A percentile compares a stretch with the other conserved stretches of the same genome.
Evolutionary conservation across 495 filamentous ascomycete species (phyloP).

Genomic region (Penicillium crystallinum): DNA sequence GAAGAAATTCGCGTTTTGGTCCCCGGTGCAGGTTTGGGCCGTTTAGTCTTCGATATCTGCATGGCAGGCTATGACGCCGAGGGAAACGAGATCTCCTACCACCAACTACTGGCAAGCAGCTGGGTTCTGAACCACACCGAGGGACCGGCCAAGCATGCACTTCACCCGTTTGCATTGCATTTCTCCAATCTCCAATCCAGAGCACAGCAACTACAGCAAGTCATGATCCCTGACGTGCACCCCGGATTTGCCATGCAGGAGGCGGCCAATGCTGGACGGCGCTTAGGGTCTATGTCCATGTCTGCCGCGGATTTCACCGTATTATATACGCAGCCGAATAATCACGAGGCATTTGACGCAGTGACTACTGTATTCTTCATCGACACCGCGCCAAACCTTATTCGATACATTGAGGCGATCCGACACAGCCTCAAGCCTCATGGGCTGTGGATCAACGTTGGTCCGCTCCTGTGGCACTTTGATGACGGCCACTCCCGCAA

Average conservation of each 20-base stretch:
- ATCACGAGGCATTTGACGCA: conserved; percentile 64
- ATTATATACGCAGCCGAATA: conserved; percentile 57
- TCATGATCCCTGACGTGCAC: conserved; percentile 73
- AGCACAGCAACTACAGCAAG: conserved; percentile 62
- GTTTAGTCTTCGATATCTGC: conserved; percentile 82
- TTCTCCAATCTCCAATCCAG: conserved; percentile 75
- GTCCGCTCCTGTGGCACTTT: conserved; percentile 89
- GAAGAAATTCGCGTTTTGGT: conserved; percentile 64
- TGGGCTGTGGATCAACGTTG: conserved; percentile 84
- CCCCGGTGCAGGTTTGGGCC: conserved; percentile 83
- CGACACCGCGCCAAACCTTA: conserved; percentile 89
- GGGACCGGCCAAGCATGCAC: conserved; percentile 36
- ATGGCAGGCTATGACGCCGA: conserved; percentile 68
- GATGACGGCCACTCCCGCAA: conserved; percentile 49
- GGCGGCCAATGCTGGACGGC: conserved; percentile 17
- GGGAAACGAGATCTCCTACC: conserved; percentile 95
- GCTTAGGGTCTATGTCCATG: conserved; percentile 68
- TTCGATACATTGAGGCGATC: conserved; percentile 82
- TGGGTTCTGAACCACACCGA: conserved; percentile 78
- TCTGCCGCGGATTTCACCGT: conserved; percentile 76
- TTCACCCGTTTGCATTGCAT: conserved; percentile 75
- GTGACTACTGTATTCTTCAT: conserved; percentile 93
- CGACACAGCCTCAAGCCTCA: conserved; percentile 68
- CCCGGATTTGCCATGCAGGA: conserved; percentile 51
- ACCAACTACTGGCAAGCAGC: conserved; percentile 79